phyloP scores from a whole-genome alignment of 1,284 basidiomycete genomes.

The Ceratobasidium sp. region DNA sequence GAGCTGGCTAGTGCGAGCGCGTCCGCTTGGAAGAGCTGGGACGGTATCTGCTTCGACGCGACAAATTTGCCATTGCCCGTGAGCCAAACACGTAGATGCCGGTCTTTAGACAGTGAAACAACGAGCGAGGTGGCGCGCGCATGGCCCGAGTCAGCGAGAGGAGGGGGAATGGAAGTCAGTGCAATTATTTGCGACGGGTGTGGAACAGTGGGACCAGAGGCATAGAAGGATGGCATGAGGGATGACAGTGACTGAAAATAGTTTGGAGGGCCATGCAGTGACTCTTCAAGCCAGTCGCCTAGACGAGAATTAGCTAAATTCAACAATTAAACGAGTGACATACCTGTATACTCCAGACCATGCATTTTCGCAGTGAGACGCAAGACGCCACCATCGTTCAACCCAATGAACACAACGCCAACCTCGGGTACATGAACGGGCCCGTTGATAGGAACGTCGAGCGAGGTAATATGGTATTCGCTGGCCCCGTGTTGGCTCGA shows the following conservation, averaged over 20 bases:
- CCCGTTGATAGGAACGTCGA: constrained; percentile 60
- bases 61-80: constrained; percentile 45
- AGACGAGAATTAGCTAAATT: constrained; percentile 18
- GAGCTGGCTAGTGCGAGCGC: constrained; percentile 44
- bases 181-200: constrained; percentile 70
- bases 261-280: constrained; percentile 14
- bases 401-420: constrained; percentile 72
- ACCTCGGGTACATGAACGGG: constrained; percentile 77
- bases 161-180: constrained; percentile 73
- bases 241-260: constrained; percentile 64
- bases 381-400: constrained; percentile 76
- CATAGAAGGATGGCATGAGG: constrained; percentile 67
- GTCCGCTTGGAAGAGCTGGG: constrained; percentile 41
- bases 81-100: constrained; percentile 83
- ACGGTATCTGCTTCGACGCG: constrained; percentile 41
- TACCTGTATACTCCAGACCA: constrained; percentile 36
- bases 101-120: constrained; percentile 87
- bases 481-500: constrained; percentile 51
- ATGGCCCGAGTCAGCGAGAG: constrained; percentile 54
- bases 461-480: constrained; percentile 72
- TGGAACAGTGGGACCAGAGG: constrained; percentile 53
- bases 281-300: constrained; percentile 32
- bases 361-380: constrained; percentile 69
- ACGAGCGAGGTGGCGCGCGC: constrained; percentile 63
- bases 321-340: not conserved